A percentile compares a stretch with the other conserved stretches of the same genome.
Conservation (phyloP, 306 rosid genomes). For the Prunus mongolica region DNA sequence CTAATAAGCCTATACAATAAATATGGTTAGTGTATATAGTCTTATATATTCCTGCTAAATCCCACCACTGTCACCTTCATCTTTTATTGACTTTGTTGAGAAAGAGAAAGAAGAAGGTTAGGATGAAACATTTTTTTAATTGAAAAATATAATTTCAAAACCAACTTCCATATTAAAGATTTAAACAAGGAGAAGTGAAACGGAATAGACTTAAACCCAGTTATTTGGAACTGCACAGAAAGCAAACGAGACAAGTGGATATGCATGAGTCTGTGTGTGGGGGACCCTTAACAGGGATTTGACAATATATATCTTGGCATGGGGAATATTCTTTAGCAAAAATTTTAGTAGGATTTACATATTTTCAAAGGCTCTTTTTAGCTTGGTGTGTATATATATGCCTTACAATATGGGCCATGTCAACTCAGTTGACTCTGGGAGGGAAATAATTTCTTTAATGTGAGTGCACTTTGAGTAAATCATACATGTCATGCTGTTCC, state of each 20-base stretch:
- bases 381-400: neutral
- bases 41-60: neutral
- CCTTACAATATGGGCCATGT: constrained; percentile 2
- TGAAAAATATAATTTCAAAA: neutral
- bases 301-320: neutral
- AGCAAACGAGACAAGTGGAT: neutral
- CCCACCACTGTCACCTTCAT: neutral
- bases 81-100: neutral
- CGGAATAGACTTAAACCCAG: too few species aligned
- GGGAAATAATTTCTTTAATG: neutral
- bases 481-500: neutral
- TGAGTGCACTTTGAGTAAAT: neutral
- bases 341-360: neutral
- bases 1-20: neutral
- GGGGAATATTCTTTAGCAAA: constrained; percentile 10
- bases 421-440: constrained; percentile 14
- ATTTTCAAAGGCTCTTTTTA: neutral
- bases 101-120: neutral
- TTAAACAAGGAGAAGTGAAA: too few species aligned
- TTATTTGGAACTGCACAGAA: neutral
- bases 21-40: neutral
- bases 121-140: neutral
- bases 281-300: neutral
- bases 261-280: too few species aligned
- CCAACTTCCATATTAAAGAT: too few species aligned